Evolutionary conservation across 306 rosid genomes (phyloP), one percentile per base, ranked within the genome.

Genomic region (Potentilla sterilis): DNA sequence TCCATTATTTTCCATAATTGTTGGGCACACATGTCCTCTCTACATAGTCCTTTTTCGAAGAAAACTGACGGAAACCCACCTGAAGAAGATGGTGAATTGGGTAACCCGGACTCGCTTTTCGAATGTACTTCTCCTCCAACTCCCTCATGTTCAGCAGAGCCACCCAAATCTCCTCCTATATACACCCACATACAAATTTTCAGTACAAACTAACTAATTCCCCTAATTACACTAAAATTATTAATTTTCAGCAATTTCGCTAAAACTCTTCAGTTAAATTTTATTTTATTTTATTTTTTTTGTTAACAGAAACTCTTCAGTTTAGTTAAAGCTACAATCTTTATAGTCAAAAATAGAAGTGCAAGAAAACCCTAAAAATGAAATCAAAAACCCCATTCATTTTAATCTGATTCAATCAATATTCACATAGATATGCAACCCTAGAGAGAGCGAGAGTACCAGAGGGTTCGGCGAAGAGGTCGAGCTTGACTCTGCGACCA

Each of bases 41-140:
- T 90, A 88, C 92, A 95, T 84, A 95, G 96, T 92, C 97, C 96
- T 86, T 92, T 74, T 74, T 94, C 80, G 97, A 92, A 86, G 96
- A 90, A 89, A 90, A 88, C 96, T 92, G 96, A 92, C 88, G 81
- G 97, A 89, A 95, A 95, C 99, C 99, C 97, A 95, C 99, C 99
- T 95, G 99, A 95, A 82, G 99, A 90, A 72, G 97, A 89, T 85
- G 98, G 97, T 90, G 99, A 92, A 85, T 87, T 87, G 89, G 96
- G 89, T 89, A 89, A 88, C 81, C 91, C 93, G 61, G 85, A 89
- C 42, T 84, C 84, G 82, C 76, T 73, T 76, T 84, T 92, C 65
- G 92, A 81, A 79, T 86, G 82, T 38, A 57, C 86, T 81, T 90
- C 92, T 70, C 85, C 93, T 89, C 93, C 94, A 70, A 81, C 88